Percentiles rank a stretch among this genome's conserved stretches.
These are phyloP conservation scores for Entomophthora muscae DNA, from an alignment of 371 early-diverging fungal genomes.

Conservation along the genomic window DNA sequence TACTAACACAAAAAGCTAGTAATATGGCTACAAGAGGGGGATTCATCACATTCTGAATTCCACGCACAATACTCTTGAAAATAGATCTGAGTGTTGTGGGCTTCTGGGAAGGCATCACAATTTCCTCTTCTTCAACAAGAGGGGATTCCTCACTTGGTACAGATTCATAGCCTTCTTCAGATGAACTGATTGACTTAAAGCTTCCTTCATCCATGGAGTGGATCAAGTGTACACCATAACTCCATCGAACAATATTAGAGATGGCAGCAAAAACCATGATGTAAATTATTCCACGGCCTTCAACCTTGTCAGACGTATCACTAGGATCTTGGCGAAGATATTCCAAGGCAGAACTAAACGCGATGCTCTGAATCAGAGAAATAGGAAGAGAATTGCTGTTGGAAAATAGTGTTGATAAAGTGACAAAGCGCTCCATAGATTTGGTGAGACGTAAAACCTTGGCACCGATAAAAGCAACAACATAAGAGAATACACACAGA, in stretches of 20 bases:
- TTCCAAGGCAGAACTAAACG: conserved; percentile 39
- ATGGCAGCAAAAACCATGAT: conserved; percentile 53
- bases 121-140: background rate
- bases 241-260: conserved; percentile 55
- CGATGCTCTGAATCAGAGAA: conserved; percentile 45
- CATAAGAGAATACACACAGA: conserved; percentile 15
- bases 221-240: conserved; percentile 47
- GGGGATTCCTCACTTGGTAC: background rate
- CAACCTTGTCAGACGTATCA: conserved; percentile 38
- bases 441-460: conserved; percentile 20
- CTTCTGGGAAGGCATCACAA: background rate
- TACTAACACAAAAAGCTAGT: conserved; percentile 25
- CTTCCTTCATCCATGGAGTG: conserved; percentile 12
- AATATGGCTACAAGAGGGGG: conserved; percentile 37
- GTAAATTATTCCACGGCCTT: conserved; percentile 56
- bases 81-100: background rate
- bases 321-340: conserved; percentile 31
- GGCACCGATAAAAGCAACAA: conserved; percentile 22
- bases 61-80: background rate
- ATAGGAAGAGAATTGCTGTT: conserved; percentile 59
- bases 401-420: conserved; percentile 42
- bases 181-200: conserved; percentile 11
- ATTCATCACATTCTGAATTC: conserved; percentile 19
- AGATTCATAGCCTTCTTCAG: background rate
- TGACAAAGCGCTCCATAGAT: conserved; percentile 27